phyloP scores from a whole-genome alignment of 2,329 filamentous ascomycete species.

The Venturia oleaginea region DNA sequence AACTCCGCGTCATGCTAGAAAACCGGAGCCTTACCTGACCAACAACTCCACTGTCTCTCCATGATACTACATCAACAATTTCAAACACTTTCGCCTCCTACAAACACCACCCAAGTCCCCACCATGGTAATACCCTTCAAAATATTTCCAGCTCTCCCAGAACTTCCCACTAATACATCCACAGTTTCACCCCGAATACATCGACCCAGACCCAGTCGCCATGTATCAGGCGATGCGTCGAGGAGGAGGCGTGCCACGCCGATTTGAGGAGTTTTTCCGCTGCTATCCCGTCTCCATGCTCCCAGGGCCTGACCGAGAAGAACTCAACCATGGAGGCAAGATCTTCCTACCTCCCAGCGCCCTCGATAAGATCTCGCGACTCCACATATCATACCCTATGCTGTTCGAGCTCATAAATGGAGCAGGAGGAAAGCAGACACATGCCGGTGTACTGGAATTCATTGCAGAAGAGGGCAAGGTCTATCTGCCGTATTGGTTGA shows the following conservation, averaged over 20 bases:
- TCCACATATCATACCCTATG: conserved; percentile 96
- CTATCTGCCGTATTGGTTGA: conserved; percentile 96
- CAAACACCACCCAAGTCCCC: neutral
- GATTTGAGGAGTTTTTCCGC: conserved; percentile 97
- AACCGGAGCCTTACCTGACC: neutral
- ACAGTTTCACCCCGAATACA: conserved; percentile 33
- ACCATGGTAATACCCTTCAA: neutral
- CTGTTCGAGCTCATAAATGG: conserved; percentile 94
- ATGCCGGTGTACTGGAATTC: conserved; percentile 93
- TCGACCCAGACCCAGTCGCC: conserved; percentile 42
- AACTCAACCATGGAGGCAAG: conserved; percentile 94
- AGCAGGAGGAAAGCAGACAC: conserved; percentile 67
- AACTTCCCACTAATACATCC: neutral
- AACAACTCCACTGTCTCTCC: neutral
- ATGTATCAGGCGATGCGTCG: conserved; percentile 45
- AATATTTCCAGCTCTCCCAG: no score
- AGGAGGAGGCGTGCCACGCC: conserved; percentile 47
- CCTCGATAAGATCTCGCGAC: conserved; percentile 87
- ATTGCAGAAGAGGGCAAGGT: conserved; percentile 95
- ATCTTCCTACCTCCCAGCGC: conserved; percentile 95
- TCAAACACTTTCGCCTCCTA: neutral
- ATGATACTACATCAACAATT: neutral
- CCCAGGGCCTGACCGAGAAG: conserved; percentile 76
- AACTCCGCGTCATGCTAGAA: neutral
- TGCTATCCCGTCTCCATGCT: conserved; percentile 96